Base-by-base conservation (phyloP, 2,329 filamentous ascomycete genomes). In the Aspergillus chevalieri region DNA sequence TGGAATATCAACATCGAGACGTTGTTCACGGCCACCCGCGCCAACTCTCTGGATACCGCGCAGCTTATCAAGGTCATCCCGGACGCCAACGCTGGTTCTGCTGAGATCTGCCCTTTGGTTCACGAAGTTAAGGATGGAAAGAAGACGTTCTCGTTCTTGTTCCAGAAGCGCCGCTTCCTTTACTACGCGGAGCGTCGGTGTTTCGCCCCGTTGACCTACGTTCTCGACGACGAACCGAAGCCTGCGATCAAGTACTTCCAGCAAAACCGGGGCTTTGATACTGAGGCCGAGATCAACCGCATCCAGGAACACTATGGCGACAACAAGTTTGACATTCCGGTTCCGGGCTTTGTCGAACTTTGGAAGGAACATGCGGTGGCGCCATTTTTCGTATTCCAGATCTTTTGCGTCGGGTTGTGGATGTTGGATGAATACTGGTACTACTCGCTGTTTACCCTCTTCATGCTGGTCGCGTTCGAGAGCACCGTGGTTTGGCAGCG, bases 341-440 rank as follows among this genome's bases (percentile, higher is more conserved):
- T 98, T 10, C 93, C 94, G 3, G 92, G 87, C 9, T 98, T 98
- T 61, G 84, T 86, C 46, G 93, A 98, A 74, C 81, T 98, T 45
- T 98, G 95, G 81, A 88, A 95, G 71, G 93, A 98, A 72, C 94
- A 98, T 70, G 92, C 94, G 21, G 94, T 98, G 19, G 94, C 94
- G 19, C 93, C 93, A 4, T 98, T 98, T 78, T 98, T 98, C 73
- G 91, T 98, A 55, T 98, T 98, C 75, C 93, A 98, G 77, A 79
- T 98, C 53, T 98, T 98, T 77, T 98, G 94, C 62, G 93, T 98
- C 51, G 94, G 93, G 14, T 76, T 98, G 53, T 98, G 93, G 93
- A 89, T 97, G 84, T 76, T 98, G 66, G 93, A 98, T 66, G 94
- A 98, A 73, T 98, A 97, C 74, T 98, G 94, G 93, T 98, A 98